Conservation (phyloP, 2,329 filamentous ascomycete genomes). For the Capronia americana region DNA sequence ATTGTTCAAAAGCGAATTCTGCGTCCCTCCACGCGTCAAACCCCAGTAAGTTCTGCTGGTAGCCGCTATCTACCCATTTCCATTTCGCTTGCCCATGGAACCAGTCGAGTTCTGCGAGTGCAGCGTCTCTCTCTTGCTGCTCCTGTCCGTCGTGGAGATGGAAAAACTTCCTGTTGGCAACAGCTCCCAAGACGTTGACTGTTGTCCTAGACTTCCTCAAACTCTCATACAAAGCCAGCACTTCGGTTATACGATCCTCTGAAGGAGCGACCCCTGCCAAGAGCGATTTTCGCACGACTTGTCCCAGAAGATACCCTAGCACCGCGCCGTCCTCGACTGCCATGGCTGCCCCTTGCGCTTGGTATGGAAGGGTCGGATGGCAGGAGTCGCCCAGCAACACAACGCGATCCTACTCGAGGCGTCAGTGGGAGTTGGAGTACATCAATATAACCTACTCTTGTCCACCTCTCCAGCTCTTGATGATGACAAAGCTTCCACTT, state of each 20-base stretch:
- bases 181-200: slow-evolving; percentile 64
- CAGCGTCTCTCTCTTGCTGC: slow-evolving; percentile 59
- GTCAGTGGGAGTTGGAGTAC: background rate
- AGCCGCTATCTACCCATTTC: slow-evolving; percentile 21
- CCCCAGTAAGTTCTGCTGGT: slow-evolving; percentile 21
- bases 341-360: slow-evolving; percentile 48
- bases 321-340: slow-evolving; percentile 43
- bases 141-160: slow-evolving; percentile 65
- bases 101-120: slow-evolving; percentile 8
- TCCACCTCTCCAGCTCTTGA: slow-evolving; percentile 25
- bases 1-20: slow-evolving; percentile 13
- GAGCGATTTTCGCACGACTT: background rate
- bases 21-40: slow-evolving; percentile 20
- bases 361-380: slow-evolving; percentile 70
- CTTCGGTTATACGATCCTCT: slow-evolving; percentile 44
- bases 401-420: slow-evolving; percentile 41
- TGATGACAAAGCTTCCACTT: slow-evolving; percentile 33
- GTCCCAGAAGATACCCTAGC: slow-evolving; percentile 60
- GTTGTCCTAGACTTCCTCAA: slow-evolving; percentile 65
- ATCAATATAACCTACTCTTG: slow-evolving; percentile 7
- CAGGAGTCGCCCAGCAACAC: slow-evolving; percentile 69
- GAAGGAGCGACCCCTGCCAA: background rate
- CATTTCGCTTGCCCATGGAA: slow-evolving; percentile 6
- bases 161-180: slow-evolving; percentile 65
- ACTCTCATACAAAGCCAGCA: slow-evolving; percentile 58